A percentile compares a stretch with the other conserved stretches of the same genome.
Conservation (phyloP, 768 basidiomycete species). For the Sarcomyxa edulis region DNA sequence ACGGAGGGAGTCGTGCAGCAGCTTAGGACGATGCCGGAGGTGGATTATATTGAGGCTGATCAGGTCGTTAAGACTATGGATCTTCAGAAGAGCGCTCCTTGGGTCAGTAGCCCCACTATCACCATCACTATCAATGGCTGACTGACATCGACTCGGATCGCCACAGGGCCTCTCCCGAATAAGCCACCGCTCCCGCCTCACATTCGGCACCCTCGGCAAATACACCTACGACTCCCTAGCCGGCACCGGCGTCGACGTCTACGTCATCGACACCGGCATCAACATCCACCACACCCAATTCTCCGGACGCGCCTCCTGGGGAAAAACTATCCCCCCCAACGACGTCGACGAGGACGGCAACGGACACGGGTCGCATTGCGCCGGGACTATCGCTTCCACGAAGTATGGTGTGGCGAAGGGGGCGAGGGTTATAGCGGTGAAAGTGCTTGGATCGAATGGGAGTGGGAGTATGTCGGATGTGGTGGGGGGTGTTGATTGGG, state of each 20-base stretch:
- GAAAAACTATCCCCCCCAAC: slow-evolving; percentile 81
- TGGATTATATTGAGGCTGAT: slow-evolving; percentile 90
- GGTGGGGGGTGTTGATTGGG: slow-evolving; percentile 82
- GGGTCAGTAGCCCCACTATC: slow-evolving; percentile 50
- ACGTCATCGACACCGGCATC: slow-evolving; percentile 87
- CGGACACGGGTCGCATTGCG: slow-evolving; percentile 94
- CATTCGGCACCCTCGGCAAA: slow-evolving; percentile 76
- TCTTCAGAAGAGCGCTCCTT: slow-evolving; percentile 70
- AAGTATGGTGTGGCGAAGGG: slow-evolving; percentile 96
- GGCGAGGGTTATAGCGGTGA: slow-evolving; percentile 85
- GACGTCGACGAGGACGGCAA: slow-evolving; percentile 90
- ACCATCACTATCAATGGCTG: not conserved
- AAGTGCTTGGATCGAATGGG: slow-evolving; percentile 92
- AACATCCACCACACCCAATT: slow-evolving; percentile 83
- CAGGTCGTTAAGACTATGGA: slow-evolving; percentile 83
- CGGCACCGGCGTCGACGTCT: slow-evolving; percentile 94
- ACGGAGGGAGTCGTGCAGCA: slow-evolving; percentile 60
- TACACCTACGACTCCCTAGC: slow-evolving; percentile 69
- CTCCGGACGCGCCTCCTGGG: slow-evolving; percentile 87
- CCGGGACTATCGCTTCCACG: slow-evolving; percentile 90
- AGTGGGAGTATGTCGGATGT: slow-evolving; percentile 96
- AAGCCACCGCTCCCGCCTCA: slow-evolving; percentile 76
- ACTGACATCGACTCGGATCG: slow-evolving; percentile 11
- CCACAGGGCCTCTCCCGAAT: slow-evolving; percentile 89
- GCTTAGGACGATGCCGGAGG: slow-evolving; percentile 82